phyloP scores from a whole-genome alignment of 306 rosid species.

The Macrotyloma uniflorum region DNA sequence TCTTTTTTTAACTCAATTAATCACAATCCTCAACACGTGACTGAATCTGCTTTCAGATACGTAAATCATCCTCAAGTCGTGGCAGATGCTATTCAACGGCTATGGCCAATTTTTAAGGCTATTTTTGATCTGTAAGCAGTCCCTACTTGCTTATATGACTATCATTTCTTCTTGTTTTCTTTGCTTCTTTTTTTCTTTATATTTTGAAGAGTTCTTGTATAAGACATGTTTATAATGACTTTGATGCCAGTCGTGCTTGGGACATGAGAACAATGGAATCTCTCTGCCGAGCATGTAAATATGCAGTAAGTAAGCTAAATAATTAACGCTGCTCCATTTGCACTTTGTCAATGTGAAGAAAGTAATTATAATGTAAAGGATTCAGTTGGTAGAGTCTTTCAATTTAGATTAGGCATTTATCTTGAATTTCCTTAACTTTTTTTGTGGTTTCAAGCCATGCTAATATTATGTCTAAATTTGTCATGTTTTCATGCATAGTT shows the following conservation, averaged over 20 bases:
- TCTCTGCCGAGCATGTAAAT: slow-evolving; percentile 99
- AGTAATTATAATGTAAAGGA: slow-evolving; percentile 3
- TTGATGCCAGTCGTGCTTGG: slow-evolving; percentile 92
- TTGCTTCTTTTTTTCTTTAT: background rate
- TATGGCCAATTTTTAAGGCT: slow-evolving; percentile 97
- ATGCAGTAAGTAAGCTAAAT: slow-evolving; percentile 76
- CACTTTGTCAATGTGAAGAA: slow-evolving; percentile 10
- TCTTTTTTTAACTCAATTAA: background rate
- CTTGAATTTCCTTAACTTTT: background rate
- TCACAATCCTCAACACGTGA: slow-evolving; percentile 41
- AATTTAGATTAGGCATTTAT: slow-evolving; percentile 27
- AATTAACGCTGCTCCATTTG: slow-evolving; percentile 23
- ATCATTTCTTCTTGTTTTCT: background rate
- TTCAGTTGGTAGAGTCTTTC: slow-evolving; percentile 16
- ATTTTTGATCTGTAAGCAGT: slow-evolving; percentile 92
- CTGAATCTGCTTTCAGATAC: slow-evolving; percentile 60
- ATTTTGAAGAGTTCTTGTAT: slow-evolving; percentile 31
- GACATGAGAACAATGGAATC: slow-evolving; percentile 99
- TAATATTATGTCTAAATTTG: slow-evolving; percentile 5
- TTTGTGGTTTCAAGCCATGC: slow-evolving; percentile 28
- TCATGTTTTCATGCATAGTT: background rate
- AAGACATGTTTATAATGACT: slow-evolving; percentile 31
- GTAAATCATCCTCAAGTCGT: slow-evolving; percentile 96
- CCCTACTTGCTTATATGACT: slow-evolving; percentile 25
- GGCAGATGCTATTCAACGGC: slow-evolving; percentile 93